These are phyloP conservation scores for Graphilbum ipis-grandicollis DNA, from an alignment of 2,329 filamentous ascomycete species.

Conservation along the genomic window DNA sequence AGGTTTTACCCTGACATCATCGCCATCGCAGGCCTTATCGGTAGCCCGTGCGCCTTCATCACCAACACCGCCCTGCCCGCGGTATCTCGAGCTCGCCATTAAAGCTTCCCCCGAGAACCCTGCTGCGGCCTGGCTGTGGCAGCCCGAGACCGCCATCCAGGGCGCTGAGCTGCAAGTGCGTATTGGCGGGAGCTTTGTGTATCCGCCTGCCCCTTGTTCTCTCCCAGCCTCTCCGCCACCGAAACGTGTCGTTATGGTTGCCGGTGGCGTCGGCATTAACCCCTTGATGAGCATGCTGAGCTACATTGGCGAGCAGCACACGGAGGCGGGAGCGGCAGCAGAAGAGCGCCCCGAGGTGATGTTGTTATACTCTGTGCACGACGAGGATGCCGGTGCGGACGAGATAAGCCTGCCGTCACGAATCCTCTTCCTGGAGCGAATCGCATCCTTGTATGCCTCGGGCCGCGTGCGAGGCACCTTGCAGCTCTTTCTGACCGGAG, in stretches of 20 bases:
- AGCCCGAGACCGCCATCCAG: slow-evolving; percentile 29
- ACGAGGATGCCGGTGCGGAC: slow-evolving; percentile 5
- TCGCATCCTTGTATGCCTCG: slow-evolving; percentile 22
- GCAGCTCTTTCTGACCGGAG: slow-evolving; percentile 25
- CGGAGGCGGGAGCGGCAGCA: slow-evolving; percentile 1
- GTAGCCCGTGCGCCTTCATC: not conserved
- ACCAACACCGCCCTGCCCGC: not conserved
- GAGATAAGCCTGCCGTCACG: not conserved
- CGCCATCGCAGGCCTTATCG: slow-evolving; percentile 35
- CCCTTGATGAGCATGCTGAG: slow-evolving; percentile 60
- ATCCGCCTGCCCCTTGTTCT: slow-evolving; percentile 36
- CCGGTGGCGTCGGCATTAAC: slow-evolving; percentile 71
- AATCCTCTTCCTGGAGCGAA: slow-evolving; percentile 34
- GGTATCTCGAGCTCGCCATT: slow-evolving; percentile 61
- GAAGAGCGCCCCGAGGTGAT: slow-evolving; percentile 23
- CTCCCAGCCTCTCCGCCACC: slow-evolving; percentile 13
- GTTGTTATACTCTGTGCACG: slow-evolving; percentile 44
- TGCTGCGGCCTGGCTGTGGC: slow-evolving; percentile 63
- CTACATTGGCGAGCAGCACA: slow-evolving; percentile 30
- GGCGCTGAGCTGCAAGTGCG: slow-evolving; percentile 44
- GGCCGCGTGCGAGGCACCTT: slow-evolving; percentile 22
- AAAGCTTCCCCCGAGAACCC: slow-evolving; percentile 55
- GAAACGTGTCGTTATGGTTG: slow-evolving; percentile 51
- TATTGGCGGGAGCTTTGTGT: slow-evolving; percentile 68
- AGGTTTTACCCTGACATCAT: slow-evolving; percentile 76